Percentiles rank a stretch among this genome's conserved stretches.
Conservation (phyloP, 768 basidiomycete species). For the Xerocomellus dryophilus region DNA sequence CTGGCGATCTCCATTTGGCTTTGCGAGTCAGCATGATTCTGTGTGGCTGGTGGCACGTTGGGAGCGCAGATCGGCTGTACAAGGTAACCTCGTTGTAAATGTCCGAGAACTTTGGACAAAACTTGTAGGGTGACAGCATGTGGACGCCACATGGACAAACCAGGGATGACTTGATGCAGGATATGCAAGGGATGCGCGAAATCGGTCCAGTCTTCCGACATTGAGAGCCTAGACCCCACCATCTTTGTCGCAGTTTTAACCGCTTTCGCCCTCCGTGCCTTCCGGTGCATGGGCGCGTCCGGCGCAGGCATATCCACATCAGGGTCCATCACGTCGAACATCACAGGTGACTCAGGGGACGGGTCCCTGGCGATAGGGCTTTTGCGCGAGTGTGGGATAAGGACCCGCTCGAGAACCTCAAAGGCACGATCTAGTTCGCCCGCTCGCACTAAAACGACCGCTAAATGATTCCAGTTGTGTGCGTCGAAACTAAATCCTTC, state of each 20-base stretch:
- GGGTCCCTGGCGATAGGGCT: slow-evolving; percentile 25
- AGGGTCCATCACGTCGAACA: slow-evolving; percentile 32
- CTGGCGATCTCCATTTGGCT: slow-evolving; percentile 33
- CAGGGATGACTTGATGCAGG: slow-evolving; percentile 60
- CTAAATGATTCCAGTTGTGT: slow-evolving; percentile 90
- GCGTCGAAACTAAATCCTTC: slow-evolving; percentile 78
- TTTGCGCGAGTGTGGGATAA: slow-evolving; percentile 55
- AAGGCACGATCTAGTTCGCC: slow-evolving; percentile 84
- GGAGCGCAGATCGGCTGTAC: slow-evolving; percentile 40
- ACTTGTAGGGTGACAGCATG: slow-evolving; percentile 48
- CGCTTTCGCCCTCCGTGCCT: slow-evolving; percentile 23
- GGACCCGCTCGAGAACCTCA: slow-evolving; percentile 72
- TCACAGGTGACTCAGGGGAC: slow-evolving; percentile 40
- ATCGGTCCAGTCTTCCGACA: slow-evolving; percentile 36
- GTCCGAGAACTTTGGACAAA: slow-evolving; percentile 44
- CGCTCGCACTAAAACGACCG: slow-evolving; percentile 70
- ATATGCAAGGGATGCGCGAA: slow-evolving; percentile 58
- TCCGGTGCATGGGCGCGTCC: slow-evolving; percentile 31
- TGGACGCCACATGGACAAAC: slow-evolving; percentile 66
- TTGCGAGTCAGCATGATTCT: slow-evolving; percentile 23
- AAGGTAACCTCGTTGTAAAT: slow-evolving; percentile 49
- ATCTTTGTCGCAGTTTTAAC: slow-evolving; percentile 19
- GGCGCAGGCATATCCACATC: slow-evolving; percentile 26
- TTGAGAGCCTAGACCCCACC: slow-evolving; percentile 11
- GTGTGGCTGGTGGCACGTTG: slow-evolving; percentile 21